Base-by-base conservation (phyloP, 2,329 filamentous ascomycete genomes). In the Rhinocladiella mackenziei region DNA sequence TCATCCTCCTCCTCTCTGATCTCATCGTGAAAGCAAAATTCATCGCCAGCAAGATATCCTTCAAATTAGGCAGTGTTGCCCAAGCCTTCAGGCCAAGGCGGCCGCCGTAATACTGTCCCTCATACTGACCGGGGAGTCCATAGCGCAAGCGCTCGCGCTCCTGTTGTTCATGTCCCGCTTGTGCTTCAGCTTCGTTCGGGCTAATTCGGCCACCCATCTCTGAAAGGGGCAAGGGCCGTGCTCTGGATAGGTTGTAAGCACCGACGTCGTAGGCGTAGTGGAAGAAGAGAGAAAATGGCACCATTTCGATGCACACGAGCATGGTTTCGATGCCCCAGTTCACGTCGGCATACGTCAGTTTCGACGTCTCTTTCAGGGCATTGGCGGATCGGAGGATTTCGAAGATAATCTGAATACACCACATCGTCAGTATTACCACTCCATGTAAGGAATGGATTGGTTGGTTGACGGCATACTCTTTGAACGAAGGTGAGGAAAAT, bases 271-370 rank as follows among this genome's bases (percentile, higher is more conserved):
- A 65, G 2, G 61, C 57, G 22, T 56, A 62, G 35, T 56, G 56
- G 42, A 64, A 60, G 41, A 62, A 58, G 22, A 62, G 34, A 19
- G 60, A 47, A 31, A 63, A 60, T 2, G 58, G 55, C 5, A 62
- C 55, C 59, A 63, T 60, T 23, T 62, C 57, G 14, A 60, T 35
- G 31, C 59, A 64, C 13, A 62, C 58, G 4, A 62, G 44, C 51
- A 65, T 49, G 6, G 53, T 60, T 3, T 60, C 57, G 5, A 64
- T 48, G 9, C 62, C 61, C 19, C 58, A 60, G 23, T 59, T 55
- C 31, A 60, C 48, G 35, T 65, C 62, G 5, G 58, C 55, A 40
- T 58, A 63, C 25, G 52, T 60, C 23, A 63, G 45, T 1, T 47
- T 59, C 2, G 51, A 32, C 10, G 55, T 53, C 17, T 53, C 45